phyloP scores from a whole-genome alignment of 495 filamentous ascomycete species.

The Massariosphaeria phaeospora region DNA sequence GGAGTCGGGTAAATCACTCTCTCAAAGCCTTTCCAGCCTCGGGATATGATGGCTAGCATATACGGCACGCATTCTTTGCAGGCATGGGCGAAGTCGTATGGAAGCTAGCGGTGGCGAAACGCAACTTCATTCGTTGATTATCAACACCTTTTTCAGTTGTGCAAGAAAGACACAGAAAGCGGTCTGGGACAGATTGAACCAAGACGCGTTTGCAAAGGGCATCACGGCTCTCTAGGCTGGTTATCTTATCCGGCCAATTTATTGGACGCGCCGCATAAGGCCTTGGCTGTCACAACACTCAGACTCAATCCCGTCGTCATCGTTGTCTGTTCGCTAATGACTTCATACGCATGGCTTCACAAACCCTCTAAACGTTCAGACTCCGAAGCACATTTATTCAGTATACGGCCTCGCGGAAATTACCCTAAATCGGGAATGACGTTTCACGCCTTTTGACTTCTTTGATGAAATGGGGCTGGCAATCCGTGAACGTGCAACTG shows the following conservation, averaged over 20 bases:
- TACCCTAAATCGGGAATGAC: not conserved
- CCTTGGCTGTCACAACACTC: conserved; percentile 11
- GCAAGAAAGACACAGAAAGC: conserved; percentile 14
- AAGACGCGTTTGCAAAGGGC: conserved; percentile 27
- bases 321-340: conserved; percentile 21
- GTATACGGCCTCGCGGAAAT: conserved; percentile 5
- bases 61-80: conserved; percentile 39
- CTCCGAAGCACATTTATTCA: conserved; percentile 14
- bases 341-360: conserved; percentile 18
- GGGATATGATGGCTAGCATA: conserved; percentile 28
- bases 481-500: conserved; percentile 18
- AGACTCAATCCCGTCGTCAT: conserved; percentile 18
- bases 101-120: conserved; percentile 28
- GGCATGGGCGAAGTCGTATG: conserved; percentile 37
- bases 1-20: conserved; percentile 20
- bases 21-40: conserved; percentile 3
- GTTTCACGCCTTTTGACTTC: conserved; percentile 8
- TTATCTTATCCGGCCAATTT: conserved; percentile 29
- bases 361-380: conserved; percentile 21
- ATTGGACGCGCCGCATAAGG: conserved; percentile 9
- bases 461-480: conserved; percentile 20
- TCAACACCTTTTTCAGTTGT: conserved; percentile 23
- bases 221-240: conserved; percentile 34
- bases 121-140: conserved; percentile 33
- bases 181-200: conserved; percentile 34